Percentiles rank a stretch among this genome's conserved stretches.
phyloP scores from a whole-genome alignment of 768 basidiomycete species.

The Tylopilus plumbeoviolaceoides region DNA sequence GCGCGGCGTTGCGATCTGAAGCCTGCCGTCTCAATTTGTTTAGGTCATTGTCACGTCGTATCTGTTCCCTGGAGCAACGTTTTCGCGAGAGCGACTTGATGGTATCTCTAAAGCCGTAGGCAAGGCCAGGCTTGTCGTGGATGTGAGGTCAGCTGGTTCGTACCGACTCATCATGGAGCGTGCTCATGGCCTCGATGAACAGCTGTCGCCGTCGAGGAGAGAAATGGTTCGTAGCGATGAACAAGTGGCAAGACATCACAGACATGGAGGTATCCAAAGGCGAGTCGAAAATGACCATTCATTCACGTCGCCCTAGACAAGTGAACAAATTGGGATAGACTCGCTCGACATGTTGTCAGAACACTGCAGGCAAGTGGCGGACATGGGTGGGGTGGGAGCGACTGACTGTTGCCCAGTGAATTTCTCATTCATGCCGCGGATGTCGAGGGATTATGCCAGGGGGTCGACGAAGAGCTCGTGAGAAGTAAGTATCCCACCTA shows the following conservation, averaged over 20 bases:
- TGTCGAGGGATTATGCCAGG: slow-evolving; percentile 95
- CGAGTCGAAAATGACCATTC: slow-evolving; percentile 24
- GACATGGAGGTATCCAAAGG: slow-evolving; percentile 90
- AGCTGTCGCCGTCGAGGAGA: slow-evolving; percentile 79
- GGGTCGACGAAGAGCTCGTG: slow-evolving; percentile 90
- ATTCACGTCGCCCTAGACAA: background rate
- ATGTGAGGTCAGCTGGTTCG: slow-evolving; percentile 68
- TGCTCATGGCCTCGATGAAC: slow-evolving; percentile 1
- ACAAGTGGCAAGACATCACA: slow-evolving; percentile 96
- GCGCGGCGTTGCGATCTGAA: slow-evolving; percentile 9
- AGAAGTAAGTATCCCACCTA: slow-evolving; percentile 44
- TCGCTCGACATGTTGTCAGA: slow-evolving; percentile 71
- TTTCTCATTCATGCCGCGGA: slow-evolving; percentile 98
- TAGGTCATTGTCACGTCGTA: slow-evolving; percentile 98
- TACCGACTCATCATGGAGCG: background rate
- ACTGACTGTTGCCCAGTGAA: slow-evolving; percentile 53
- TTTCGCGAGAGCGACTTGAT: slow-evolving; percentile 70
- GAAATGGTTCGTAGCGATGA: slow-evolving; percentile 95
- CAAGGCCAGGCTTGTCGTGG: slow-evolving; percentile 86
- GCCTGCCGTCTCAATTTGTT: slow-evolving; percentile 3
- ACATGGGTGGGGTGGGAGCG: background rate
- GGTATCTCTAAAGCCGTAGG: slow-evolving; percentile 61
- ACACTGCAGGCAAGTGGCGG: slow-evolving; percentile 65
- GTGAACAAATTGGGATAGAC: slow-evolving; percentile 42
- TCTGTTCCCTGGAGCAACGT: slow-evolving; percentile 82